A percentile compares a stretch with the other conserved stretches of the same genome.
These are phyloP conservation scores for Chrysophaeum taylorii DNA, from an alignment of 352 stramenopile species.

Conservation along the genomic window DNA sequence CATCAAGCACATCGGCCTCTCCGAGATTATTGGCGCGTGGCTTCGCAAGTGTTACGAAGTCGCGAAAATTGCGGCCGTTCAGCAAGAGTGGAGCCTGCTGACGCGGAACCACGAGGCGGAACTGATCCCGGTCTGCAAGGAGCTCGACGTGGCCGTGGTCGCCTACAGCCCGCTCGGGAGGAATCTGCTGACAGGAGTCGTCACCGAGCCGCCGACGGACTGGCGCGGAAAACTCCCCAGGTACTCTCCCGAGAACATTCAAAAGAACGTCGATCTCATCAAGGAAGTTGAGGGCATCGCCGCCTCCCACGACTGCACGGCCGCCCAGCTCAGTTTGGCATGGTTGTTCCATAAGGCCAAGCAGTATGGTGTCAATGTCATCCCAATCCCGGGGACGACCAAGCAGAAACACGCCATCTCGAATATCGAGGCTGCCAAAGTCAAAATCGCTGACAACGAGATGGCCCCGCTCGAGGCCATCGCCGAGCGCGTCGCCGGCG, in stretches of 20 bases:
- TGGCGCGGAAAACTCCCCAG: slow-evolving; percentile 9
- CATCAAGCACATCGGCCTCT: slow-evolving; percentile 27
- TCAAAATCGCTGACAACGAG: slow-evolving; percentile 3
- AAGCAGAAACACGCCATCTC: neutral
- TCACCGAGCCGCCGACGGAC: neutral
- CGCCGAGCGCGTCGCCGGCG: neutral
- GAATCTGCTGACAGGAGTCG: slow-evolving; percentile 17
- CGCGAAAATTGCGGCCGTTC: slow-evolving; percentile 18
- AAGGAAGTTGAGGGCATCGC: neutral
- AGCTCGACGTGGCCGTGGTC: slow-evolving; percentile 37
- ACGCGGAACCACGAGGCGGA: slow-evolving; percentile 31
- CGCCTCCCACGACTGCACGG: neutral
- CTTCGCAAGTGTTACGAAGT: slow-evolving; percentile 19
- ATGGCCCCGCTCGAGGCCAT: slow-evolving; percentile 11
- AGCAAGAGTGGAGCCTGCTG: slow-evolving; percentile 29
- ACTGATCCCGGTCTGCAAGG: slow-evolving; percentile 35
- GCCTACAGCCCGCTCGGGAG: slow-evolving; percentile 40
- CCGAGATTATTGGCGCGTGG: slow-evolving; percentile 15
- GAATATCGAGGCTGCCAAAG: neutral
- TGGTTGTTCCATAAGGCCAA: slow-evolving; percentile 9
- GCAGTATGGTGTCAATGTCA: slow-evolving; percentile 1
- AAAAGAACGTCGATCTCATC: neutral
- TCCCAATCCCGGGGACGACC: slow-evolving; percentile 15
- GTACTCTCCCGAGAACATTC: neutral
- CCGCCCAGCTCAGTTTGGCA: slow-evolving; percentile 3